A percentile compares a stretch with the other conserved stretches of the same genome.
These are phyloP conservation scores for Ustilago tritici DNA, from an alignment of 1,284 basidiomycete species.

Conservation along the genomic window DNA sequence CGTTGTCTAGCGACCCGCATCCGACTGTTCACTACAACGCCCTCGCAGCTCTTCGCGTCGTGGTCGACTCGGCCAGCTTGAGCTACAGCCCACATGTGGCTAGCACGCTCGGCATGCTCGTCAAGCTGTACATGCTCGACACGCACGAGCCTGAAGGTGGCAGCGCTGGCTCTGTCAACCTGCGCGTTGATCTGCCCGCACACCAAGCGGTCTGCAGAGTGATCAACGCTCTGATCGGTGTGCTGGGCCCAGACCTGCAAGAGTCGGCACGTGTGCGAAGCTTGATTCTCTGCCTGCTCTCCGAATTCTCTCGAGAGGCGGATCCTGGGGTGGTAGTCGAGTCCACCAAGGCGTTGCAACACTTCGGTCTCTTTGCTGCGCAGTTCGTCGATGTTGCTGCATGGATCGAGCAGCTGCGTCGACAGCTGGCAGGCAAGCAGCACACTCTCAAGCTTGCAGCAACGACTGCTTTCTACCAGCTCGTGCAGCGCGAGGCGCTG, in stretches of 20 bases:
- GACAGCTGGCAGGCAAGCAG: slow-evolving; percentile 69
- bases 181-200: slow-evolving; percentile 88
- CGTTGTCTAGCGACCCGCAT: slow-evolving; percentile 93
- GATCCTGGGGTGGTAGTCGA: slow-evolving; percentile 91
- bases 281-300: slow-evolving; percentile 85
- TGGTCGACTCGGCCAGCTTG: slow-evolving; percentile 91
- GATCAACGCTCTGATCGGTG: slow-evolving; percentile 90
- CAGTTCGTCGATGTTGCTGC: slow-evolving; percentile 73
- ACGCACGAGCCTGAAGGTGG: slow-evolving; percentile 96
- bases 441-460: slow-evolving; percentile 86
- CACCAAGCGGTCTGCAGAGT: slow-evolving; percentile 92
- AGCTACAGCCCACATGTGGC: slow-evolving; percentile 90
- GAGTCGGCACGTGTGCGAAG: slow-evolving; percentile 83
- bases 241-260: slow-evolving; percentile 94
- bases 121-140: slow-evolving; percentile 89
- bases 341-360: slow-evolving; percentile 94
- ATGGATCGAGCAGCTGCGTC: slow-evolving; percentile 56
- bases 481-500: slow-evolving; percentile 93
- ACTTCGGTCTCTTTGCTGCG: slow-evolving; percentile 94
- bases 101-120: slow-evolving; percentile 88
- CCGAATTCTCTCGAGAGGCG: slow-evolving; percentile 82
- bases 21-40: slow-evolving; percentile 96
- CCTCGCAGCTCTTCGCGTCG: slow-evolving; percentile 83
- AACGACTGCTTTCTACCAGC: slow-evolving; percentile 94
- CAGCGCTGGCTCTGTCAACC: slow-evolving; percentile 79